Percentiles rank a stretch among this genome's conserved stretches.
These are phyloP conservation scores for Urochloa ruziziensis DNA, from an alignment of 176 grass and related monocot genomes.

Conservation along the genomic window DNA sequence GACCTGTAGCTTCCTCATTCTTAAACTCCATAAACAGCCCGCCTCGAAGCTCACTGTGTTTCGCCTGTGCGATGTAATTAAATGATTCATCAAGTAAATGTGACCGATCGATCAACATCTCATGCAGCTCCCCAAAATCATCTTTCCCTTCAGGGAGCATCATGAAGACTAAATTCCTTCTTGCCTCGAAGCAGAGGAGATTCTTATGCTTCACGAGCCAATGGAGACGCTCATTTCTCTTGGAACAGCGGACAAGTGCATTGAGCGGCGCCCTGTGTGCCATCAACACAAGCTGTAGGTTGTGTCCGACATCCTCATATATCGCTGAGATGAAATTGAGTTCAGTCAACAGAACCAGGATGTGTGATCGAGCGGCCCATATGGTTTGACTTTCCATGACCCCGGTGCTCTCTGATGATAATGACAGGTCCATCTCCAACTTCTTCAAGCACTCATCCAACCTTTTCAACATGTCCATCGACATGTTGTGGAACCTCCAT, in stretches of 20 bases:
- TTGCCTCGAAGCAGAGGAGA: constrained; percentile 73
- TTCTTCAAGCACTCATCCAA: constrained; percentile 65
- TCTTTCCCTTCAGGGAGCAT: constrained; percentile 87
- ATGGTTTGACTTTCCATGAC: constrained; percentile 41
- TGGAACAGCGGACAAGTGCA: constrained; percentile 61
- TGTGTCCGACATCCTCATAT: constrained; percentile 69
- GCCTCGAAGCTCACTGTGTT: constrained; percentile 53
- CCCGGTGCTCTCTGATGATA: constrained; percentile 44
- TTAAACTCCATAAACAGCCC: constrained; percentile 99
- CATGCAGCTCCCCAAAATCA: constrained; percentile 83
- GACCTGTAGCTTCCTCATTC: constrained; percentile 97
- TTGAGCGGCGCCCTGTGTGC: constrained; percentile 54
- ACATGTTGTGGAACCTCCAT: constrained; percentile 52
- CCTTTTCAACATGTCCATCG: constrained; percentile 56
- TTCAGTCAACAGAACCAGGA: constrained; percentile 63
- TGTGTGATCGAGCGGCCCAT: constrained; percentile 44
- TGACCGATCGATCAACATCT: constrained; percentile 91
- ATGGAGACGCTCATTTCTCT: constrained; percentile 59
- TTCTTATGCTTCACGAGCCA: constrained; percentile 92
- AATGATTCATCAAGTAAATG: constrained; percentile 84
- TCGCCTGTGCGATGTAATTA: constrained; percentile 69
- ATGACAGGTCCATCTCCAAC: constrained; percentile 56
- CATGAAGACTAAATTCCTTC: constrained; percentile 89
- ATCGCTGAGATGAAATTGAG: constrained; percentile 68
- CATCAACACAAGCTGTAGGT: constrained; percentile 59